These are phyloP conservation scores for Geotrichum siamense DNA, from an alignment of 1,139 yeast genomes.

Conservation along the genomic window DNA sequence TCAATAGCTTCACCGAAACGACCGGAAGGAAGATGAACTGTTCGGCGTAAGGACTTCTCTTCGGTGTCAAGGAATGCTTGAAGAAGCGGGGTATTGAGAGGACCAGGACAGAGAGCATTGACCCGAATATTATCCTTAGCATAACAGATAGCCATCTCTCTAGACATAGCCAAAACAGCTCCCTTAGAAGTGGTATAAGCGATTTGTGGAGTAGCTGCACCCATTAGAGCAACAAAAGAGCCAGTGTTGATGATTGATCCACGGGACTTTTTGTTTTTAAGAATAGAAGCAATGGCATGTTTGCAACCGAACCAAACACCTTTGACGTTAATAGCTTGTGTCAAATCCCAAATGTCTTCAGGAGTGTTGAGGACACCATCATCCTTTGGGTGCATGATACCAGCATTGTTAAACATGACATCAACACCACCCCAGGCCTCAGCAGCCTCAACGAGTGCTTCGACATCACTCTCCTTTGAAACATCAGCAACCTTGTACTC, in stretches of 20 bases:
- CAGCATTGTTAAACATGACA: slow-evolving; percentile 65
- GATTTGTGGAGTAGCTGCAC: slow-evolving; percentile 35
- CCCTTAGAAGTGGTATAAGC: slow-evolving; percentile 40
- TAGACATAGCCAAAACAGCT: slow-evolving; percentile 41
- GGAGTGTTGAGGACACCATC: slow-evolving; percentile 39
- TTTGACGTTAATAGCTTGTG: slow-evolving; percentile 48
- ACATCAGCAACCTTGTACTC: slow-evolving; percentile 32
- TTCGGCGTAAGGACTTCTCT: slow-evolving; percentile 36
- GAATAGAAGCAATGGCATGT: slow-evolving; percentile 45
- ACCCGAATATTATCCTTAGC: slow-evolving; percentile 63
- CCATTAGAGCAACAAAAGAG: slow-evolving; percentile 53
- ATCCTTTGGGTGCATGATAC: slow-evolving; percentile 68
- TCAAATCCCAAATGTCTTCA: slow-evolving; percentile 43
- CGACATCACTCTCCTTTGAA: slow-evolving; percentile 34
- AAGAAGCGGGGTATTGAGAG: slow-evolving; percentile 49
- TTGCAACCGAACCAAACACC: slow-evolving; percentile 55
- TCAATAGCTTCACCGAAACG: slow-evolving; percentile 53
- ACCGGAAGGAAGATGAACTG: slow-evolving; percentile 53
- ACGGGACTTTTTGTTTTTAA: slow-evolving; percentile 40
- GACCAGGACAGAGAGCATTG: slow-evolving; percentile 64
- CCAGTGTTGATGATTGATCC: slow-evolving; percentile 59
- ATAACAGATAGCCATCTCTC: slow-evolving; percentile 60
- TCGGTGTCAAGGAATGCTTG: slow-evolving; percentile 43
- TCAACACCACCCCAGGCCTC: slow-evolving; percentile 50
- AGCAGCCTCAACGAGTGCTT: slow-evolving; percentile 32